A percentile compares a stretch with the other conserved stretches of the same genome.
These are phyloP conservation scores for Multifurca ochricompacta DNA, from an alignment of 768 basidiomycete species.

Conservation along the genomic window DNA sequence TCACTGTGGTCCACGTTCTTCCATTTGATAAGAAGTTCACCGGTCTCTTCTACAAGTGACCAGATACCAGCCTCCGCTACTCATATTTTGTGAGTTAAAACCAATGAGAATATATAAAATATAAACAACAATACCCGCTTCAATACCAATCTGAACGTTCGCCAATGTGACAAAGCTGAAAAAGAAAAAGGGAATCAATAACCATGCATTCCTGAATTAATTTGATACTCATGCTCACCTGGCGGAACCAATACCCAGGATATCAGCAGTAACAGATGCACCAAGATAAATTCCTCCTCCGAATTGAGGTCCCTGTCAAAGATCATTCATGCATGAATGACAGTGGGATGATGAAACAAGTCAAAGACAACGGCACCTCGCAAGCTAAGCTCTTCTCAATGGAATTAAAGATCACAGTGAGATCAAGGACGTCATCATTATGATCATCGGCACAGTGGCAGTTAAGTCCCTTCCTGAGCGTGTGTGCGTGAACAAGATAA, in stretches of 20 bases:
- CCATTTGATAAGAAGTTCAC: background rate
- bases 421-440: background rate
- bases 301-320: background rate
- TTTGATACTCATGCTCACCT: background rate
- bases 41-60: background rate
- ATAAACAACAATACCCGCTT: background rate
- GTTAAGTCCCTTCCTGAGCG: background rate
- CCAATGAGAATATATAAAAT: too few species aligned
- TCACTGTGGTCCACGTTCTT: background rate
- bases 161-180: background rate
- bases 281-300: background rate
- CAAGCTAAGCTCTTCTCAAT: background rate
- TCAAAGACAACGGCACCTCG: too few species aligned
- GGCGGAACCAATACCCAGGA: too few species aligned
- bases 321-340: background rate
- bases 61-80: background rate
- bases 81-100: background rate
- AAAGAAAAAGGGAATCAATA: background rate
- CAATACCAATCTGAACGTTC: background rate
- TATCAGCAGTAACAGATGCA: background rate
- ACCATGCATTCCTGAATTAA: too few species aligned
- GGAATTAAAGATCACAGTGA: background rate
- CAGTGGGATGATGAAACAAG: too few species aligned
- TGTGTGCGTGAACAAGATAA: background rate
- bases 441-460: too few species aligned